phyloP scores from a whole-genome alignment of 73 alveolate genomes.

The Breviolum minutum region DNA sequence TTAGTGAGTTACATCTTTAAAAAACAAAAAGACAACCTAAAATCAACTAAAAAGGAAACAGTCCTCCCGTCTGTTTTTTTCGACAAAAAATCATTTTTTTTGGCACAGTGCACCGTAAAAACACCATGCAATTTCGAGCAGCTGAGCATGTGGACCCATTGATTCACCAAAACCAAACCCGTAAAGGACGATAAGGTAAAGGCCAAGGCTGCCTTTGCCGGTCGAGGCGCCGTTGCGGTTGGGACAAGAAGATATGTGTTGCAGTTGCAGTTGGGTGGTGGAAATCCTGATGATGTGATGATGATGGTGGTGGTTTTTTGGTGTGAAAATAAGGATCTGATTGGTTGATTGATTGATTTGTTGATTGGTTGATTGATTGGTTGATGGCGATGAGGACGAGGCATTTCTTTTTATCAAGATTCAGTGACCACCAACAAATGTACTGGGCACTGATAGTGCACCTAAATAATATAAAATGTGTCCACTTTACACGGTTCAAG shows the following conservation, averaged over 20 bases:
- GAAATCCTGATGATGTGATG: not conserved
- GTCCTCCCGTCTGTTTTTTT: too few species aligned
- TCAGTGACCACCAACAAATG: not conserved
- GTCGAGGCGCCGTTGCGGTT: not conserved
- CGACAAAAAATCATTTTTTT: too few species aligned
- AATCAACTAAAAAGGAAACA: too few species aligned
- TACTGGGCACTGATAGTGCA: not conserved
- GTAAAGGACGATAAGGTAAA: slow-evolving; percentile 76
- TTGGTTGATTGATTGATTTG: too few species aligned
- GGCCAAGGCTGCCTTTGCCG: slow-evolving; percentile 67
- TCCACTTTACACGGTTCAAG: too few species aligned
- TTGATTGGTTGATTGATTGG: too few species aligned
- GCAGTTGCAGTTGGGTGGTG: not conserved
- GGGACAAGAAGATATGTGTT: not conserved
- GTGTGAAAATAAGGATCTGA: not conserved
- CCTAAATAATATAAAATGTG: too few species aligned
- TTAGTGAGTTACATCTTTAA: too few species aligned
- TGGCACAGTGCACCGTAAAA: too few species aligned
- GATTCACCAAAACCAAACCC: slow-evolving; percentile 67
- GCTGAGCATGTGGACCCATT: slow-evolving; percentile 11
- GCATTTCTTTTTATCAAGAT: too few species aligned
- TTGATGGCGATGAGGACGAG: not conserved
- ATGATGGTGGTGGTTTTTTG: too few species aligned
- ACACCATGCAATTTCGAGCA: not conserved
- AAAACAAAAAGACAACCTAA: too few species aligned